Evolutionary conservation across 1,284 basidiomycete species (phyloP), one percentile per base, ranked within the genome.

Genomic region (Neotropicomus parvogracilis): DNA sequence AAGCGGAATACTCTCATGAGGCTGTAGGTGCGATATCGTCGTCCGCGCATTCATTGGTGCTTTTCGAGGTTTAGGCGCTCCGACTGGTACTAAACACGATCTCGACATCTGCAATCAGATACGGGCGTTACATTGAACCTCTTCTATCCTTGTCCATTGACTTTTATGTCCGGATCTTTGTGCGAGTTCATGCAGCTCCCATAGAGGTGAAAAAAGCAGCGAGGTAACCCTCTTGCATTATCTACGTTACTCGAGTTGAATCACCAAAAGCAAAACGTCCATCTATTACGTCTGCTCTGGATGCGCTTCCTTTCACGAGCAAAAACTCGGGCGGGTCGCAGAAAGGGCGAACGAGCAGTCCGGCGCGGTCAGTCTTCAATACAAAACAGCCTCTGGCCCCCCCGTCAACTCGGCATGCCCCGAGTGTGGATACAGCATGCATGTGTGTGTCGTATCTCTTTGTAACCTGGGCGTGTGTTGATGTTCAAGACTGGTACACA

Each of bases 61-160:
- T 49, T 13, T 41, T 38, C 33, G 19, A 32, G n/a, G 13, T 35
- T 19, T 54, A 92, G 88, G 91, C 91, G 17, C 80, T 97, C 21
- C 85, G 95, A 14, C 79, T 99, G 1, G 87, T 99, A 9, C 78
- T 99, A 12, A 83, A 95, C 67, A 75, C 88, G 0, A 72, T 98
- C 34, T 87, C 93, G 0, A 86, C 84, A 0, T 85, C 92, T 2
- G 97, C 95, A 0, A 83, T 89, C 14, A 80, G 93, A 58, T 99
- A 99, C 62, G 95, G 95, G 0, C 83, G 93, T 39, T 89, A 85
- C 63, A 92, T 99, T 55, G 82, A 90, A 55, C 95, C 95, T 2
- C 70, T 97, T n/a, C 68, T 98, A 7, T 94, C 88, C 0, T 76
- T 99, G 31, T 95, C 92, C 11, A 97, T 99, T 64, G 97, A 99